Conservation (phyloP, 73 alveolate genomes). For the Uronychia binucleata region DNA sequence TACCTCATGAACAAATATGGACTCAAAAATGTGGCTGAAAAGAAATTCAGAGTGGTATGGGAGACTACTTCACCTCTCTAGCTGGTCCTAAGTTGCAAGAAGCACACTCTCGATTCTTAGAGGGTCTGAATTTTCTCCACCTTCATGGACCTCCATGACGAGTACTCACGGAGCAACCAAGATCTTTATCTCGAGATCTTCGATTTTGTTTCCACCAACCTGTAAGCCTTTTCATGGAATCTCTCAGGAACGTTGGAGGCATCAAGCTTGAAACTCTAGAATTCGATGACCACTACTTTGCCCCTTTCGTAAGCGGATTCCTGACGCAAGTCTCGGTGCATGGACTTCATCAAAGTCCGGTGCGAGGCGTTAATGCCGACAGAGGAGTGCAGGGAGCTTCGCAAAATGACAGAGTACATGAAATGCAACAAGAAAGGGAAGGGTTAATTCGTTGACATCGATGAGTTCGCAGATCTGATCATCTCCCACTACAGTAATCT, state of each 20-base stretch:
- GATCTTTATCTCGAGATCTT: background rate
- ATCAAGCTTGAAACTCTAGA: background rate
- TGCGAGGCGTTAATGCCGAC: background rate
- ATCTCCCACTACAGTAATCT: background rate
- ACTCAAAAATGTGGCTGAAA: constrained; percentile 77
- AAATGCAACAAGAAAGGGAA: background rate
- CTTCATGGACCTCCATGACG: background rate
- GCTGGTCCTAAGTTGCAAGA: background rate
- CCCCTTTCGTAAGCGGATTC: background rate
- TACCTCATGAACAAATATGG: constrained; percentile 71
- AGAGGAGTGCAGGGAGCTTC: background rate
- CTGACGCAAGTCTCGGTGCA: background rate
- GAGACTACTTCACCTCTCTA: background rate
- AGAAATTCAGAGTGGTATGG: constrained; percentile 17
- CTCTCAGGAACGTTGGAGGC: background rate
- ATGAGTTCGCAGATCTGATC: background rate
- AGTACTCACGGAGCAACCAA: background rate
- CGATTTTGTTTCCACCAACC: background rate
- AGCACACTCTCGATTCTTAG: background rate
- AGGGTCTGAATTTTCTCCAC: background rate
- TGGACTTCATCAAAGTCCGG: background rate
- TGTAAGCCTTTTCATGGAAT: background rate
- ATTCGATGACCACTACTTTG: background rate
- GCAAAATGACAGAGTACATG: background rate
- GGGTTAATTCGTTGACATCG: background rate